A percentile compares a stretch with the other conserved stretches of the same genome.
phyloP scores from a whole-genome alignment of 208 protist species.

The Crithidia bombi region DNA sequence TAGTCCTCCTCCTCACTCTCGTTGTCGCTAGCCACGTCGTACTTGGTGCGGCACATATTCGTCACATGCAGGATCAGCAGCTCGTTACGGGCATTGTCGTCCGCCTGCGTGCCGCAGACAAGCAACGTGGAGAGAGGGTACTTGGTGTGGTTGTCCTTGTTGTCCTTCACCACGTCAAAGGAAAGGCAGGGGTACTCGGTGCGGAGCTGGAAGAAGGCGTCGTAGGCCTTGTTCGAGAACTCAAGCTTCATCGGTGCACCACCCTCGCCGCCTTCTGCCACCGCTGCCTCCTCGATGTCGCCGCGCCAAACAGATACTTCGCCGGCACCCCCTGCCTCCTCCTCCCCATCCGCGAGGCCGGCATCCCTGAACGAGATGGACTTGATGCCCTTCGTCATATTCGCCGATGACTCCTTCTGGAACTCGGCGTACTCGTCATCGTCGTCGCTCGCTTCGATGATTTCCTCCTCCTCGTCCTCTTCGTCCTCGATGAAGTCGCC shows the following conservation, averaged over 20 bases:
- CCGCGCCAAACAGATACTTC: conserved; percentile 43
- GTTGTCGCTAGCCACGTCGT: conserved; percentile 91
- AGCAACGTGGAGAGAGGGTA: conserved; percentile 94
- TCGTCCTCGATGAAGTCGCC: conserved; percentile 40
- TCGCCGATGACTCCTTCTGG: conserved; percentile 57
- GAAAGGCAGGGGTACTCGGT: conserved; percentile 91
- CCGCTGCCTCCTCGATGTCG: conserved; percentile 34
- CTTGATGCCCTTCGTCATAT: conserved; percentile 44
- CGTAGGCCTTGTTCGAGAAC: conserved; percentile 90
- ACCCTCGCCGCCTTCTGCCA: conserved; percentile 29
- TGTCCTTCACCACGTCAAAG: conserved; percentile 81
- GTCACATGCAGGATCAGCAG: conserved; percentile 93
- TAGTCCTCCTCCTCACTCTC: conserved; percentile 85
- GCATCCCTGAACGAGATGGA: conserved; percentile 60
- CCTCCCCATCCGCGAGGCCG: conserved; percentile 21
- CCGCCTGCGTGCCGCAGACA: conserved; percentile 97
- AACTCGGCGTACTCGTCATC: conserved; percentile 85
- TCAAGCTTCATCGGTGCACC: conserved; percentile 45
- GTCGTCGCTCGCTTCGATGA: conserved; percentile 61
- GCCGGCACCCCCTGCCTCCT: conserved; percentile 28
- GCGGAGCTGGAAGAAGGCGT: conserved; percentile 90
- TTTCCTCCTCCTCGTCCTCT: conserved; percentile 55
- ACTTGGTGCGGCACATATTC: conserved; percentile 94
- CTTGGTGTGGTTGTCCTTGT: conserved; percentile 62
- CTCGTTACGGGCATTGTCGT: conserved; percentile 91